These are phyloP conservation scores for Rhazya stricta DNA, from an alignment of 257 asterid genomes.

Conservation along the genomic window DNA sequence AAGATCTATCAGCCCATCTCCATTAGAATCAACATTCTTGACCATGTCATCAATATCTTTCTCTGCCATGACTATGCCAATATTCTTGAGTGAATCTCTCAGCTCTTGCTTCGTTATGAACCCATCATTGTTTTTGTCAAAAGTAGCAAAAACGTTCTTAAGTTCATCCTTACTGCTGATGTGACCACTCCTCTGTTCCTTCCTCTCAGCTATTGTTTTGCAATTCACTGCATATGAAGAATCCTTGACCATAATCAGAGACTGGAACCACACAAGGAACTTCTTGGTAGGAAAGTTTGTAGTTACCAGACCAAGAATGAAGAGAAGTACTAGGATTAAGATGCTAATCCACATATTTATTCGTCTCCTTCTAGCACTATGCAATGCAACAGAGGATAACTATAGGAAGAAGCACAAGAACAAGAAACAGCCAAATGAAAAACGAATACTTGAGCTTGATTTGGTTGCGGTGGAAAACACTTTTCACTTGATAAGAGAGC, in stretches of 20 bases:
- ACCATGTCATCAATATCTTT: constrained; percentile 65
- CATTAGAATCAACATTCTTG: constrained; percentile 51
- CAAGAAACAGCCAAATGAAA: background rate
- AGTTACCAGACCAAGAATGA: constrained; percentile 42
- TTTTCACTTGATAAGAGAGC: background rate
- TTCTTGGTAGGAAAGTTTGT: constrained; percentile 36
- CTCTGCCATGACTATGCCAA: constrained; percentile 57
- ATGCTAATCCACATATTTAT: constrained; percentile 37
- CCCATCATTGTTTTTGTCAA: constrained; percentile 80
- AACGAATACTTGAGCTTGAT: background rate
- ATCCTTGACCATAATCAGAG: constrained; percentile 7
- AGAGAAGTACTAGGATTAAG: constrained; percentile 39
- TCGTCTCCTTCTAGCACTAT: background rate
- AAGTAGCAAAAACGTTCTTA: constrained; percentile 54
- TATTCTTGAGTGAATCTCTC: constrained; percentile 51
- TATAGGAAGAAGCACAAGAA: background rate
- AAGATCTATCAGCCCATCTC: constrained; percentile 71
- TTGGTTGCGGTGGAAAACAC: background rate
- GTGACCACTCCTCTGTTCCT: background rate
- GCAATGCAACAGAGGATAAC: constrained; percentile 12
- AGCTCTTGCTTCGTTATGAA: constrained; percentile 66
- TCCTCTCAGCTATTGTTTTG: background rate
- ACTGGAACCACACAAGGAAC: constrained; percentile 28
- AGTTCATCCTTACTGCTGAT: constrained; percentile 24
- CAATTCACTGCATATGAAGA: constrained; percentile 8